Conservation (phyloP, 768 basidiomycete genomes). For the Postia placenta region DNA sequence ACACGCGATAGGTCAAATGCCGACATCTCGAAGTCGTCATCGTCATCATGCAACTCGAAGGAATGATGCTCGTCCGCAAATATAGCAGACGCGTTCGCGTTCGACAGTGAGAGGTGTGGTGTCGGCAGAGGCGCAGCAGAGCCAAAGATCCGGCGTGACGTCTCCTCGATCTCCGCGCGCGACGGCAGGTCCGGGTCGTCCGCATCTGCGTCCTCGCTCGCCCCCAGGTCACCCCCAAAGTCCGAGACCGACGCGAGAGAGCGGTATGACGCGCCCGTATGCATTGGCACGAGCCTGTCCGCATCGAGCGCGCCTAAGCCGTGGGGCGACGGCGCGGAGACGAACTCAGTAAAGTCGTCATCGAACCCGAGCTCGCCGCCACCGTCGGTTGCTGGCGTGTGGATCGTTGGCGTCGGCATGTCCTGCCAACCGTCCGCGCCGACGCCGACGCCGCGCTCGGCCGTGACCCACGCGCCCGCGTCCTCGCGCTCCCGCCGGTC, state of each 20-base stretch:
- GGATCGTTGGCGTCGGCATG: conserved; percentile 16
- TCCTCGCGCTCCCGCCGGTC: conserved; percentile 15
- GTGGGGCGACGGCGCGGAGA: conserved; percentile 44
- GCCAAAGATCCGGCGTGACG: conserved; percentile 26
- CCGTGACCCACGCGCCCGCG: conserved; percentile 18
- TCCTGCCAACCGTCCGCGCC: conserved; percentile 12
- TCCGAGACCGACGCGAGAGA: conserved; percentile 58
- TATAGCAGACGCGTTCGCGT: neutral
- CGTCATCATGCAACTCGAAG: conserved; percentile 10
- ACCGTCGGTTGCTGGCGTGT: conserved; percentile 11
- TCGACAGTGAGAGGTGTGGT: neutral
- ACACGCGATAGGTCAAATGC: conserved; percentile 60
- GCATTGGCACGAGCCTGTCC: conserved; percentile 17
- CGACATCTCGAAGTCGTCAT: conserved; percentile 20
- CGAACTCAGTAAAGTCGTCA: conserved; percentile 75
- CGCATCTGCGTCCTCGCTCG: neutral
- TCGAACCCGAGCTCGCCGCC: conserved; percentile 42
- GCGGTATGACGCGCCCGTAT: conserved; percentile 35
- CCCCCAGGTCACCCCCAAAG: conserved; percentile 39
- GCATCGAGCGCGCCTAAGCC: conserved; percentile 5
- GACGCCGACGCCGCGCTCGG: conserved; percentile 8
- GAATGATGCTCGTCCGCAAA: conserved; percentile 10
- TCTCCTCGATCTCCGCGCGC: conserved; percentile 24
- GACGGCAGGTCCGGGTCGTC: conserved; percentile 22
- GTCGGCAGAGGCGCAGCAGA: conserved; percentile 5